Base-by-base conservation (phyloP, 192 early-diverging fungal species). In the Globomyces pollinis-pini region DNA sequence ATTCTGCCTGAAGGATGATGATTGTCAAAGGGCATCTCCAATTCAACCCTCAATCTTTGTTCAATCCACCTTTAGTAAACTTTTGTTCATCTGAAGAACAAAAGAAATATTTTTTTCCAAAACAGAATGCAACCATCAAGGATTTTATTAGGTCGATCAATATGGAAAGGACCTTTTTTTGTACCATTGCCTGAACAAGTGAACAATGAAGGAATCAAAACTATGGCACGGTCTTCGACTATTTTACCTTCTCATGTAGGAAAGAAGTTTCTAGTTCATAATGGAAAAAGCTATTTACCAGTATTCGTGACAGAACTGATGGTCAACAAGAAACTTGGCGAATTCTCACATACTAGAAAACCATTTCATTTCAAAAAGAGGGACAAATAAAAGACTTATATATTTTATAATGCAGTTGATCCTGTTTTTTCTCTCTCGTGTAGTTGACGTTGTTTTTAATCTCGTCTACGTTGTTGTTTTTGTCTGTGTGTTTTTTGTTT, bases 291-390 rank as follows among this genome's bases (percentile, higher is more conserved):
- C 45, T 94, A 91, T 72, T 38, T 88, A 13, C 89, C 91, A 4
- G 81, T 97, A 20, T 66, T 75, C 8, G 77, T 97, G 23, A 88
- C 81, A 3, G 92, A 95, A 74, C 86, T 91, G 49, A 97, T 95
- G 92, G 85, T 97, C 57, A 90, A 90, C 12, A 86, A 86, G 68
- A 95, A 94, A 67, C 73, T 97, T 20, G 94, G 94, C 57, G 94
- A 97, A 74, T 97, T 97, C 55, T 84, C 91, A 7, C 84, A 86
- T 30, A 95, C 94, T 11, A 76, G 90, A 61, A 91, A 94, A 72
- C 65, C 78, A 56, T 91, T 93, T 64, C 66, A 71, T 12, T 97
- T 68, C 50, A 67, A 36, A 50, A 88, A 63, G 31, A 55, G 42
- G 54, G 39, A 51, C 58, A 52, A 57, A 76, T 43, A 20, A 43